Base-by-base conservation (phyloP, 495 filamentous ascomycete genomes). In the Chaetomium tenue region DNA sequence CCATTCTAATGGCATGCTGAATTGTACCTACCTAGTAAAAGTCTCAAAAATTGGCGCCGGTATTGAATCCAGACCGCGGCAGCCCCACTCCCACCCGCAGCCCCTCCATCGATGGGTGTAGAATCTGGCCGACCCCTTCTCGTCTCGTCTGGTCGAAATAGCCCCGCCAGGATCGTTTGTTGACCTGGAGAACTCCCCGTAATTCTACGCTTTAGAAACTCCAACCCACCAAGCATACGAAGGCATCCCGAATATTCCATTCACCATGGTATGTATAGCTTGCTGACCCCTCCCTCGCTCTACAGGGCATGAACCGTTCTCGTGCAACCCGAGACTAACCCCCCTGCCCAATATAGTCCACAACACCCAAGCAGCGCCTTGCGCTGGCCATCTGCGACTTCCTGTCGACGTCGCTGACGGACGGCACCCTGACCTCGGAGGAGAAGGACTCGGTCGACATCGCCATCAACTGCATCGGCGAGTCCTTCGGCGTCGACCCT, bases 331-430 rank as follows among this genome's bases (percentile, higher is more conserved):
- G 7, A 23, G 18, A 44, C 64, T 65, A 55, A 64, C 63, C 46
- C 47, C 60, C 53, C 25, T 39, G 3, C 26, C 26, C 48, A 23
- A 55, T 51, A 55, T 51, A 79, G 77, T 70, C 75, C 53, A 76
- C 77, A 63, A 89, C 90, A 66, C 88, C 92, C 64, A 96, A 97
- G 79, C 95, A 98, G 82, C 91, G 93, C 78, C 87, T 98, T 63
- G 95, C 94, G 71, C 90, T 98, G 74, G 92, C 95, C 70, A 92
- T 98, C 76, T 89, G 95, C 80, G 91, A 97, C 79, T 98, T 97
- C 83, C 88, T 98, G 33, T 84, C 83, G 61, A 87, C 85, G 68
- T 96, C 91, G 61, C 79, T 91, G 66, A 92, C 86, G 63, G 94
- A 98, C 70, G 93, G 93, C 68, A 94, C 92, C 33, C 84, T 98